Percentiles rank a stretch among this genome's conserved stretches.
phyloP scores from a whole-genome alignment of 208 protist genomes.

The Leishmania arabica region DNA sequence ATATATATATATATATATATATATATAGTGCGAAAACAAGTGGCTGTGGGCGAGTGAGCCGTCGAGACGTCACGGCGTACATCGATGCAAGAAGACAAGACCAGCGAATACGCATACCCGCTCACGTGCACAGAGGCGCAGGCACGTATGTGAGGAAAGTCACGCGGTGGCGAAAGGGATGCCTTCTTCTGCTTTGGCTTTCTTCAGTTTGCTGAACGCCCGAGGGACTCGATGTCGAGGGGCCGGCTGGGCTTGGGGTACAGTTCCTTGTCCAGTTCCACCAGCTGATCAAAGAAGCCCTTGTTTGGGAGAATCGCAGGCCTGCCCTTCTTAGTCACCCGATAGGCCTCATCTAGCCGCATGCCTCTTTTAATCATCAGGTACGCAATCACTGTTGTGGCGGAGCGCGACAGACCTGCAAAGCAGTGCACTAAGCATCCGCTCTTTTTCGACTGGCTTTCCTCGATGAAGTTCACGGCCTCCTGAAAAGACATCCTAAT shows the following conservation, averaged over 20 bases:
- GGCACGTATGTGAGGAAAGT: not conserved
- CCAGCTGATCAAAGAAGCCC: constrained; percentile 81
- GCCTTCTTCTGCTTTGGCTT: not conserved
- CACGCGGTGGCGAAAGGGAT: not conserved
- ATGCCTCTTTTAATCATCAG: constrained; percentile 86
- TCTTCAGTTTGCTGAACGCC: constrained; percentile 27
- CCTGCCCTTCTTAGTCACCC: constrained; percentile 64
- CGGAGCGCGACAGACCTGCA: constrained; percentile 88
- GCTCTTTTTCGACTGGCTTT: constrained; percentile 46
- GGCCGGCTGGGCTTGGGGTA: constrained; percentile 53
- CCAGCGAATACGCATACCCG: not conserved
- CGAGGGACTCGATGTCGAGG: constrained; percentile 58
- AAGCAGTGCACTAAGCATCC: constrained; percentile 92
- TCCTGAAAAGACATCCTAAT: constrained; percentile 80
- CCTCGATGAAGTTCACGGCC: constrained; percentile 80
- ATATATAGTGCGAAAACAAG: no score
- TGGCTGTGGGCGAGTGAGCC: not conserved
- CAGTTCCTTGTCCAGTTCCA: constrained; percentile 64
- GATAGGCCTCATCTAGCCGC: constrained; percentile 87
- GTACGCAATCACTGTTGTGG: constrained; percentile 88
- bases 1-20: no score
- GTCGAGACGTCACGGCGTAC: not conserved
- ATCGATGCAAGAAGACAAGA: not conserved
- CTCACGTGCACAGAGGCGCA: not conserved
- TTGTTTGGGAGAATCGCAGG: constrained; percentile 86